Evolutionary conservation across 352 stramenopile species (phyloP), one percentile per base, ranked within the genome.

Genomic region (Phytophthora sp.): DNA sequence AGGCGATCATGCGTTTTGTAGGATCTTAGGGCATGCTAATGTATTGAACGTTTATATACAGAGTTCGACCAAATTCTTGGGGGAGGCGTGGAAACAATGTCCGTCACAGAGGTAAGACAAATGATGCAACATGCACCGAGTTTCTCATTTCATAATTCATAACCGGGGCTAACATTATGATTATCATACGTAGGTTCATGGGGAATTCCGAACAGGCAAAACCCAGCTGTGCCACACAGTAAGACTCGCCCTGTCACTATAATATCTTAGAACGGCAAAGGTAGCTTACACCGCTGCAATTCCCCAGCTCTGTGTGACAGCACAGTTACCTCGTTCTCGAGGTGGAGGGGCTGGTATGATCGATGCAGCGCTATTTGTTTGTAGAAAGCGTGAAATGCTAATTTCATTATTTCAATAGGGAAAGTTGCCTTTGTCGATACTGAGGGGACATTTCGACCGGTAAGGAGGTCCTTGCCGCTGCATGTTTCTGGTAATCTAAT

Each of bases 181-280:
- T 45, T 27, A 12, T 13, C 24, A n/a, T 21, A 1, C 51, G 9
- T 26, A 97, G 88, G 78, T 97, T 55, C 93, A 95, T 52, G 91
- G 94, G 16, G 94, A 98, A 63, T 98, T 98, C 64, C 79, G 95
- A 16, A 98, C 95, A 16, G 95, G 95, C 20, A 98, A 98, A 70
- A 98, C 95, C 1, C 95, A 98, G 63, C 75, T 98, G 16, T 95
- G 88, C 36, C 94, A 98, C 69, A 98, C 95, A 35, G 85, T 91
- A 82, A 27, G 36, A 1, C 20, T n/a, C 0, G n/a, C n/a, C n/a
- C n/a, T n/a, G n/a, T n/a, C n/a, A n/a, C n/a, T n/a, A n/a, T n/a
- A n/a, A n/a, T n/a, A n/a, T n/a, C n/a, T n/a, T n/a, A n/a, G n/a
- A n/a, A n/a, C n/a, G n/a, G n/a, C n/a, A n/a, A n/a, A 64, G 18